Evolutionary conservation across 331 rosid genomes (phyloP).

Genomic region (Phaseolus coccineus): DNA sequence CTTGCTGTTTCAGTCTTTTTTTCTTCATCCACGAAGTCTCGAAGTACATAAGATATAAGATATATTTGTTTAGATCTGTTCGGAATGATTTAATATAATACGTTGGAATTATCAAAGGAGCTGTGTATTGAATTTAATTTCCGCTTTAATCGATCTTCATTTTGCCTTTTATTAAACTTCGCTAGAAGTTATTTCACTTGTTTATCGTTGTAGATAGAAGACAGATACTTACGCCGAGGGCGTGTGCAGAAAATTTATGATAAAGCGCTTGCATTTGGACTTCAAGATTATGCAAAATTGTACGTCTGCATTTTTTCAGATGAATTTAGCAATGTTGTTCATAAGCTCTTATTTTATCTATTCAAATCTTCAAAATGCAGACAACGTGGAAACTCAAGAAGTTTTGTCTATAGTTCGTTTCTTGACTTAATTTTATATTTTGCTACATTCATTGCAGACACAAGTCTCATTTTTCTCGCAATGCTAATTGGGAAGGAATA

Average conservation of each 20-base stretch:
- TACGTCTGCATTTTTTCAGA: constrained; percentile 54
- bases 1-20: not conserved
- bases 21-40: not conserved
- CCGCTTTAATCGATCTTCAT: constrained; percentile 13
- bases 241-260: constrained; percentile 81
- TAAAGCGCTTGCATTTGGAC: constrained; percentile 81
- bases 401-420: constrained; percentile 37
- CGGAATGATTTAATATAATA: not conserved
- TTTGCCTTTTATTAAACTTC: constrained; percentile 34
- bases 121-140: constrained; percentile 10
- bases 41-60: not conserved
- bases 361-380: constrained; percentile 6
- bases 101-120: not conserved
- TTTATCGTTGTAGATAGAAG: constrained; percentile 68
- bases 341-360: constrained; percentile 21
- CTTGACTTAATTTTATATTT: constrained; percentile 40
- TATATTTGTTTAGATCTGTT: not conserved
- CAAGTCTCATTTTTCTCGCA: constrained; percentile 77
- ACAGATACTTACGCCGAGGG: constrained; percentile 85
- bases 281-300: constrained; percentile 89
- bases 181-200: constrained; percentile 31
- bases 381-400: not conserved
- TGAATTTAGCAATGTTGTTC: constrained; percentile 20
- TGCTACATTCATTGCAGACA: constrained; percentile 68
- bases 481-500: constrained; percentile 95